phyloP scores from a whole-genome alignment of 306 rosid genomes.

The Hippophae rhamnoides region DNA sequence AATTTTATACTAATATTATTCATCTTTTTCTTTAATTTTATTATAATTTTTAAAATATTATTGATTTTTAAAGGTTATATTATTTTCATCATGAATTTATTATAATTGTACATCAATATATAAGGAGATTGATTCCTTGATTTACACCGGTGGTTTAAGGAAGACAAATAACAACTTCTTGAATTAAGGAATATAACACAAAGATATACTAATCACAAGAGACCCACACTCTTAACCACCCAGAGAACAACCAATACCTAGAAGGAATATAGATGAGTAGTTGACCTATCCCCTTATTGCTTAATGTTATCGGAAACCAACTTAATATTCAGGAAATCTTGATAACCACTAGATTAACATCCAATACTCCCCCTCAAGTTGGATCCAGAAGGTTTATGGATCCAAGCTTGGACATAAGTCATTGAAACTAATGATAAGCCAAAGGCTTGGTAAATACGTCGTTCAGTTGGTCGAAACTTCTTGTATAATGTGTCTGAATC shows the following conservation, averaged over 20 bases:
- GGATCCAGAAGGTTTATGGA: too few relatives aligned
- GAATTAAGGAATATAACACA: neutral
- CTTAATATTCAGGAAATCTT: neutral
- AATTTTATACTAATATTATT: too few relatives aligned
- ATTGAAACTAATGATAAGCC: too few relatives aligned
- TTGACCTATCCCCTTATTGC: neutral
- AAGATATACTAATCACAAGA: neutral
- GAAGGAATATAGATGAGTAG: neutral
- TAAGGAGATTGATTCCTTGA: neutral
- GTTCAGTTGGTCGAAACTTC: too few relatives aligned
- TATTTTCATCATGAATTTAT: neutral
- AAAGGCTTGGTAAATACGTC: too few relatives aligned
- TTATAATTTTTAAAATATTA: too few relatives aligned
- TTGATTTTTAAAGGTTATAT: too few relatives aligned
- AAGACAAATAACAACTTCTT: neutral
- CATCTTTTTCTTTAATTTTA: too few relatives aligned
- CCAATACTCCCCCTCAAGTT: too few relatives aligned
- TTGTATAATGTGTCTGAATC: too few relatives aligned
- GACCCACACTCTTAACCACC: neutral
- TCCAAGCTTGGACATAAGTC: too few relatives aligned
- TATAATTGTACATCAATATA: neutral
- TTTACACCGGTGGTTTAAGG: neutral
- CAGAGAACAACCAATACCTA: neutral
- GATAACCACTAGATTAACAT: too few relatives aligned
- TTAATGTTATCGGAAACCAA: neutral